Evolutionary conservation across 1,284 basidiomycete genomes (phyloP), one percentile per base, ranked within the genome.

Genomic region (Cryptococcus maquisensis): DNA sequence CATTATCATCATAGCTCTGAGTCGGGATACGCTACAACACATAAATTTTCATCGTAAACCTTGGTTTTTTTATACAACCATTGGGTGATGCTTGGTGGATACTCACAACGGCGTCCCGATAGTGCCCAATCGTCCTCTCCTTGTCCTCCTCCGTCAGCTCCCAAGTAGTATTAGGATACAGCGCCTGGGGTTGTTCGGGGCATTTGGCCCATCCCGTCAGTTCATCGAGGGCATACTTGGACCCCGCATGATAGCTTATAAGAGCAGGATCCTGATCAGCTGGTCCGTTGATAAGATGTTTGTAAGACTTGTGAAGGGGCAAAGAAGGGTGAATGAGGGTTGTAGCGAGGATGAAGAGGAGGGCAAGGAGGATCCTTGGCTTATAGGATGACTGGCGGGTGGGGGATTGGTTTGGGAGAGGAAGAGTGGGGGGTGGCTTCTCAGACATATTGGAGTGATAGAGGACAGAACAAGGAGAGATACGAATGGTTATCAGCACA

Each of bases 1-100:
- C 74, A 51, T 74, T 76, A 57, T 75, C 74, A 53, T 76, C 74
- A 41, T 63, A 74, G 46, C 66, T 69, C 51, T 73, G 62, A 1
- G 74, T 75, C 3, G 69, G 68, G 51, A 74, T 71, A 59, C 62
- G 71, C 64, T 70, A 47, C 16, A 21, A 32, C 36, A 38, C 35
- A 39, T 18, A 23, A 9, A 12, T n/a, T n/a, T n/a, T n/a, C n/a
- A n/a, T 18, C 12, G 15, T 23, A 15, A 20, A 5, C n/a, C 18
- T 18, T 4, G 40, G n/a, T 12, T 18, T 18, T 20, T 8, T 20
- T n/a, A n/a, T n/a, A n/a, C n/a, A n/a, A n/a, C n/a, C n/a, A 26
- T 47, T 13, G 23, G 18, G 3, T 44, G 40, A 9, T 3, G 16
- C n/a, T 8, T 12, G 24, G 15, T 9, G 4, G 15, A n/a, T 5